Base-by-base conservation (phyloP, 2,329 filamentous ascomycete species). In the Rosellinia necatrix region DNA sequence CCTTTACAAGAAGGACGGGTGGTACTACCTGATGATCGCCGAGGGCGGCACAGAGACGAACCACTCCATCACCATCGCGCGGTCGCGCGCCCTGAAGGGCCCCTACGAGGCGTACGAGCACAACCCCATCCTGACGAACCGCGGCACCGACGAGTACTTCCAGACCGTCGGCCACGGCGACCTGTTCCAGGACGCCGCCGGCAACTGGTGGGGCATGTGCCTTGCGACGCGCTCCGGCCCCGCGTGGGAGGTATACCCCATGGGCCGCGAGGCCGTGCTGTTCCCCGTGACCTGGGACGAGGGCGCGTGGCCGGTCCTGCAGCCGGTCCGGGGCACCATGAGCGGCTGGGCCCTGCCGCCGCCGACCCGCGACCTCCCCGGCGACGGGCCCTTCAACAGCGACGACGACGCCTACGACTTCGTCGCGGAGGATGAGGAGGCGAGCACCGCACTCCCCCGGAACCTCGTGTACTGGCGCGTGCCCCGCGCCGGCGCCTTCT, bases 181-280 rank as follows among this genome's bases (percentile, higher is more conserved):
- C 58, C 60, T 79, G 0, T 78, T 79, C 63, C 76, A 77, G 42
- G 75, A 78, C 42, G 38, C 60, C 0, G 30, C 61, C 0, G 79
- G 77, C 0, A 75, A 79, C 25, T 85, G 82, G 82, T 83, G 80
- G 81, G 77, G 73, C 0, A 70, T 78, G 4, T 74, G 75, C 1
- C 67, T 85, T 1, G 71, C 76, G 0, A 79, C 76, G 0, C 71
- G 81, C 2, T 73, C 71, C 3, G 78, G 76, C 0, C 73, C 76
- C 0, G 68, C 68, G 13, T 80, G 69, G 59, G 59, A 65, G 24
- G 69, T 70, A 17, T 81, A 78, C 60, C 78, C 80, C 0, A 81
- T 83, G 81, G 81, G 81, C 1, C 72, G 82, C 8, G 82, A 85
- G 64, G 76, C 78, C 0, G 75, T 82, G 0, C 66, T 67, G 24